Conservation (phyloP, 306 rosid species). For the Cucumis cinereus region DNA sequence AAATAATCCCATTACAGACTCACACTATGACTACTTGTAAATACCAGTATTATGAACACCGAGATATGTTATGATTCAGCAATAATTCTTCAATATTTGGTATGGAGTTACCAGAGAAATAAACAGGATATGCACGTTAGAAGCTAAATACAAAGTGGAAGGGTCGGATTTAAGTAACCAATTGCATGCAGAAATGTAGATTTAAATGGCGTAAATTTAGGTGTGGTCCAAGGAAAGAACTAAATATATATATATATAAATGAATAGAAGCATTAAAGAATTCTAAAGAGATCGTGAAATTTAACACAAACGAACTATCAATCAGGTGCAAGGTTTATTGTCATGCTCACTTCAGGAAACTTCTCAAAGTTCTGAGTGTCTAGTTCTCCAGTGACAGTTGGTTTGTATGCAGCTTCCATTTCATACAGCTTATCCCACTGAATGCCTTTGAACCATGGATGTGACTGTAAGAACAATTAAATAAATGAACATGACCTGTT, state of each 20-base stretch:
- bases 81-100: not conserved
- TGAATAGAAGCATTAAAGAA: no score
- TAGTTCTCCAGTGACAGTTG: slow-evolving; percentile 74
- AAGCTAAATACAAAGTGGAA: not conserved
- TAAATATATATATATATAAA: not conserved
- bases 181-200: not conserved
- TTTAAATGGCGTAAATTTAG: not conserved
- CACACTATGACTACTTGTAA: not conserved
- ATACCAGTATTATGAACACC: not conserved
- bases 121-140: not conserved
- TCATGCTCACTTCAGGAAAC: slow-evolving; percentile 80
- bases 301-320: not conserved
- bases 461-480: slow-evolving; percentile 47
- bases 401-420: slow-evolving; percentile 80
- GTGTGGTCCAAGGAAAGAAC: not conserved
- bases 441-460: slow-evolving; percentile 73
- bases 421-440: slow-evolving; percentile 98
- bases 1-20: not conserved
- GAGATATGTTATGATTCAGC: not conserved
- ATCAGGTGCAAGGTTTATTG: not conserved
- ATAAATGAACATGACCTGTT: not conserved
- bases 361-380: slow-evolving; percentile 98
- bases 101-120: not conserved
- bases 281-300: no score
- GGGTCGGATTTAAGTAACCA: not conserved